Base-by-base conservation (phyloP, 495 filamentous ascomycete species). In the Neurospora sp. region DNA sequence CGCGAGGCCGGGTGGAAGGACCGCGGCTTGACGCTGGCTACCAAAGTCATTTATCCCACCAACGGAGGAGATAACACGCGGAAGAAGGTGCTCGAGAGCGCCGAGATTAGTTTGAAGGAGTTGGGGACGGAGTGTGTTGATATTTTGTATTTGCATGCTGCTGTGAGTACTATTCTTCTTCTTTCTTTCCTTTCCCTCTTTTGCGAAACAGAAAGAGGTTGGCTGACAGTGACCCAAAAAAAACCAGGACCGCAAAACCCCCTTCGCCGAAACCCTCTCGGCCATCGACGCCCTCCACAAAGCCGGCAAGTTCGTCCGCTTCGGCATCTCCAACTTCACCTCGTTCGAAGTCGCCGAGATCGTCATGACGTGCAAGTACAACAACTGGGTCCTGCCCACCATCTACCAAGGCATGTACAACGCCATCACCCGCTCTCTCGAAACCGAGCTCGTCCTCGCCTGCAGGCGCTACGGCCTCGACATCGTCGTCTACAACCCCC, bases 281-380 rank as follows among this genome's bases (percentile, higher is more conserved):
- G 91, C 88, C 45, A 87, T 93, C 72, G 88, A 98, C 80, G 86
- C 93, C 79, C 81, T 96, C 69, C 92, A 97, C 83, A 92, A 93
- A 81, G 88, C 91, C 73, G 94, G 94, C 65, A 97, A 95, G 77
- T 97, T 98, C 78, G 89, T 93, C 20, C 85, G 88, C 70, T 83
- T 98, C 37, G 94, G 93, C 27, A 79, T 98, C 75, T 90, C 87
- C 71, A 98, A 97, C 81, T 97, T 89, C 77, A 92, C 94, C 4
- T 89, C 94, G 8, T 97, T 92, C 77, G 94, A 98, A 81, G 93
- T 98, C 10, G 94, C 94, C 4, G 94, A 98, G 85, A 85, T 97
- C 27, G 92, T 91, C 4, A 87, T 93, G 71, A 89, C 90, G n/a
- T 96, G 92, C 83, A 89, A 90, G 74, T 88, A 92, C 82, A 89